These are phyloP conservation scores for Dryas drummondii DNA, from an alignment of 306 rosid genomes.

Conservation along the genomic window DNA sequence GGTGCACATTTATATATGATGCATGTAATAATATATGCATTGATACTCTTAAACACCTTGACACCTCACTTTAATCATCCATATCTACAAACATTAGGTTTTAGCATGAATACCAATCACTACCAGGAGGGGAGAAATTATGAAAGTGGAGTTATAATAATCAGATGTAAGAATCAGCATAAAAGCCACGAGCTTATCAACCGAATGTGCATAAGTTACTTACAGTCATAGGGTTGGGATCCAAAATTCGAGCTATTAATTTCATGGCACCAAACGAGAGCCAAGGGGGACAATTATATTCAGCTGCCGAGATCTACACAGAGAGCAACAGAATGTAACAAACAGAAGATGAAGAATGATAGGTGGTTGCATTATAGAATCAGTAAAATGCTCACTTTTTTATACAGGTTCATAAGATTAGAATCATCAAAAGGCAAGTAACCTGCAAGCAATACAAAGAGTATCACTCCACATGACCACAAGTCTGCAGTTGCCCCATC, in stretches of 20 bases:
- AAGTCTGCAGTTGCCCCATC: slow-evolving; percentile 95
- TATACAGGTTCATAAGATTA: slow-evolving; percentile 81
- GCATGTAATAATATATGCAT: neutral
- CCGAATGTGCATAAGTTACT: slow-evolving; percentile 27
- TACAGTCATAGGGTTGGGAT: slow-evolving; percentile 91
- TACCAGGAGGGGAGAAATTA: neutral
- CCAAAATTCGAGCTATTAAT: slow-evolving; percentile 83
- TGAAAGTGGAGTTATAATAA: neutral
- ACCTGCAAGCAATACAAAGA: slow-evolving; percentile 97
- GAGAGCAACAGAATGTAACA: slow-evolving; percentile 32
- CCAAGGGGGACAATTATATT: slow-evolving; percentile 95
- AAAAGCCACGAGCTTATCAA: neutral
- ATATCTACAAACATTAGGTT: neutral
- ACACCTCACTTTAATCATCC: neutral
- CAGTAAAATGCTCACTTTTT: slow-evolving; percentile 60
- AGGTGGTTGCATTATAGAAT: slow-evolving; percentile 14
- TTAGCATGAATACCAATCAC: neutral
- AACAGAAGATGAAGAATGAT: slow-evolving; percentile 19
- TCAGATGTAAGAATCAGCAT: slow-evolving; percentile 7
- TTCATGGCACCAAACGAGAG: slow-evolving; percentile 87
- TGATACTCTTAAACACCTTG: neutral
- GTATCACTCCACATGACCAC: slow-evolving; percentile 99
- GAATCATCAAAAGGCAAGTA: slow-evolving; percentile 97
- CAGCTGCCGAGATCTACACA: slow-evolving; percentile 88
- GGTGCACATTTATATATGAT: neutral